A percentile compares a stretch with the other conserved stretches of the same genome.
phyloP scores from a whole-genome alignment of 768 basidiomycete genomes.

The Kwoniella sp. region DNA sequence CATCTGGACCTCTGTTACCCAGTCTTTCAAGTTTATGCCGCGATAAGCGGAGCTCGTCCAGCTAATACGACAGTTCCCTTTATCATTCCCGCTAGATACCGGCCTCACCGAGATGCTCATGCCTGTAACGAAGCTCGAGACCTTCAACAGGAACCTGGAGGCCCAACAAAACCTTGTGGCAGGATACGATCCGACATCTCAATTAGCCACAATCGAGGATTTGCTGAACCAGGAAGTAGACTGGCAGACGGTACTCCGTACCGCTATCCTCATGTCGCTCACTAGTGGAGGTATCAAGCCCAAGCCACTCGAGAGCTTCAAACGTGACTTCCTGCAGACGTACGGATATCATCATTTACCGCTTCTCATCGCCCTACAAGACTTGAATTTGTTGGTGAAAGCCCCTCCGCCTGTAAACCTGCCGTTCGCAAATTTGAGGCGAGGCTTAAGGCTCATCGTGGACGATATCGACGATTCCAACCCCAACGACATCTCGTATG shows the following conservation, averaged over 20 bases:
- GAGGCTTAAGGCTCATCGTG: constrained; percentile 87
- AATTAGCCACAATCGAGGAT: constrained; percentile 85
- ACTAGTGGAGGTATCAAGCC: constrained; percentile 82
- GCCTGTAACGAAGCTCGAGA: constrained; percentile 77
- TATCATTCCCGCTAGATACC: no score
- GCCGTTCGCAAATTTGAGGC: constrained; percentile 74
- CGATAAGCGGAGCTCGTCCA: background rate
- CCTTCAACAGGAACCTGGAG: constrained; percentile 89
- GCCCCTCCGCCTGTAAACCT: constrained; percentile 63
- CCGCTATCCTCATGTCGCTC: constrained; percentile 83
- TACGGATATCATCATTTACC: constrained; percentile 66
- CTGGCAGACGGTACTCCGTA: constrained; percentile 72
- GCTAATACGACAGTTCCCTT: background rate
- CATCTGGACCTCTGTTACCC: background rate
- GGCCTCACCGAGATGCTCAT: constrained; percentile 89
- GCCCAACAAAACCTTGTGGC: constrained; percentile 97
- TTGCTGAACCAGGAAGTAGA: constrained; percentile 84
- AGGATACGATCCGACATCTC: constrained; percentile 78
- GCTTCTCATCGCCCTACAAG: constrained; percentile 58
- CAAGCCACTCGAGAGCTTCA: constrained; percentile 81
- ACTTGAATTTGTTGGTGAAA: constrained; percentile 63
- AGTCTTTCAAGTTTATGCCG: background rate
- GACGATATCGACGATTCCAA: constrained; percentile 67
- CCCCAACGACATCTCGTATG: constrained; percentile 92
- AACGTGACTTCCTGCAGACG: constrained; percentile 87